These are phyloP conservation scores for Coriaria nepalensis DNA, from an alignment of 306 rosid genomes.

Conservation along the genomic window DNA sequence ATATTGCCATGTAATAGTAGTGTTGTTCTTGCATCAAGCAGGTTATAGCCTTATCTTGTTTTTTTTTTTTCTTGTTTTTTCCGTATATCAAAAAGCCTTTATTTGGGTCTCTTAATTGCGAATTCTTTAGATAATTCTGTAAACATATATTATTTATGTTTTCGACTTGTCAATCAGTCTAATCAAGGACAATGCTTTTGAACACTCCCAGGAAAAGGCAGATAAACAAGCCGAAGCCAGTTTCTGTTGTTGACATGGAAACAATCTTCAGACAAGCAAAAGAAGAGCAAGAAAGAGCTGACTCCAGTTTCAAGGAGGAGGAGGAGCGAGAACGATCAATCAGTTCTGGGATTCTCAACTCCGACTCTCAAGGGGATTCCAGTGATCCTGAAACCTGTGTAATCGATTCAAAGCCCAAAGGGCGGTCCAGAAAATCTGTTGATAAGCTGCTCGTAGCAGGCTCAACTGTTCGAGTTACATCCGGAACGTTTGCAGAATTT, in stretches of 20 bases:
- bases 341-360: slow-evolving; percentile 19
- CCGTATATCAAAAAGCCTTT: too few relatives aligned
- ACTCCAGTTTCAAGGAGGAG: slow-evolving; percentile 54
- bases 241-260: slow-evolving; percentile 56
- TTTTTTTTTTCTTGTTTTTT: too few relatives aligned
- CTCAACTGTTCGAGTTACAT: slow-evolving; percentile 47
- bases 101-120: too few relatives aligned
- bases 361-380: too few relatives aligned
- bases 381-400: slow-evolving; percentile 16
- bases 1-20: too few relatives aligned
- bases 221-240: slow-evolving; percentile 71
- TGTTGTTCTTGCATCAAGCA: too few relatives aligned
- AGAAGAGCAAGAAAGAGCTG: slow-evolving; percentile 63
- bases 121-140: too few relatives aligned
- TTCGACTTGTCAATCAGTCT: slow-evolving; percentile 6
- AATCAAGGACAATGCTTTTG: slow-evolving; percentile 10
- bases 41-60: not conserved
- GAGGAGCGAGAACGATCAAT: slow-evolving; percentile 27
- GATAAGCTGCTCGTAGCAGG: slow-evolving; percentile 34
- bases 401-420: slow-evolving; percentile 37
- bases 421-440: slow-evolving; percentile 24
- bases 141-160: not conserved
- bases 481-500: slow-evolving; percentile 69
- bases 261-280: slow-evolving; percentile 54
- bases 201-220: slow-evolving; percentile 48